Percentiles rank a stretch among this genome's conserved stretches.
Conservation (phyloP, 2,329 filamentous ascomycete genomes). For the Aureobasidium sp. region DNA sequence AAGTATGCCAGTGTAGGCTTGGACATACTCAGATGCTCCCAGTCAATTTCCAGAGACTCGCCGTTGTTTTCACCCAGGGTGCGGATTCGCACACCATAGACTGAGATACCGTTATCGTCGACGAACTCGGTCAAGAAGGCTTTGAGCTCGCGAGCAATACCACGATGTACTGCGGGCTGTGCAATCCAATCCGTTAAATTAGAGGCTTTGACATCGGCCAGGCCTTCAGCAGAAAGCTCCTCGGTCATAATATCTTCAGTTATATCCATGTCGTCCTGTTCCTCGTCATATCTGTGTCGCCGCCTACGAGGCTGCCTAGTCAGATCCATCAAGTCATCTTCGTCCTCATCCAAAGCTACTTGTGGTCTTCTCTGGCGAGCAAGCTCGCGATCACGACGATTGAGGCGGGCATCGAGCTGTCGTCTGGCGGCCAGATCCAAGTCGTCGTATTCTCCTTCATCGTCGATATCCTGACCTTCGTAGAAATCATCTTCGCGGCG, state of each 20-base stretch:
- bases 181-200: slow-evolving; percentile 94
- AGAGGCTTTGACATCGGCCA: slow-evolving; percentile 87
- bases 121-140: slow-evolving; percentile 94
- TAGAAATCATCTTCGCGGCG: slow-evolving; percentile 53
- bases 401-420: slow-evolving; percentile 64
- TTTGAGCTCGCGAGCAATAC: slow-evolving; percentile 95
- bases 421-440: slow-evolving; percentile 61
- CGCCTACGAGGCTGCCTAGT: slow-evolving; percentile 78
- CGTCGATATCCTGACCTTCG: slow-evolving; percentile 65
- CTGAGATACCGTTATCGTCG: slow-evolving; percentile 79
- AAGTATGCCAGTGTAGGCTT: slow-evolving; percentile 96
- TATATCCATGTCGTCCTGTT: slow-evolving; percentile 82
- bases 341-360: slow-evolving; percentile 72
- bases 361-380: slow-evolving; percentile 57
- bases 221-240: slow-evolving; percentile 82
- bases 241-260: slow-evolving; percentile 92
- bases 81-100: slow-evolving; percentile 89
- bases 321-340: slow-evolving; percentile 76
- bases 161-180: slow-evolving; percentile 80
- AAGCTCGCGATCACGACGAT: slow-evolving; percentile 66
- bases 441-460: slow-evolving; percentile 66
- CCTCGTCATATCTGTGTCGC: slow-evolving; percentile 88
- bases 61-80: slow-evolving; percentile 97
- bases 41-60: slow-evolving; percentile 92
- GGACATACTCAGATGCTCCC: slow-evolving; percentile 79